A percentile compares a stretch with the other conserved stretches of the same genome.
phyloP scores from a whole-genome alignment of 75 land plant genomes.

The Pseudotsuga menziesii region DNA sequence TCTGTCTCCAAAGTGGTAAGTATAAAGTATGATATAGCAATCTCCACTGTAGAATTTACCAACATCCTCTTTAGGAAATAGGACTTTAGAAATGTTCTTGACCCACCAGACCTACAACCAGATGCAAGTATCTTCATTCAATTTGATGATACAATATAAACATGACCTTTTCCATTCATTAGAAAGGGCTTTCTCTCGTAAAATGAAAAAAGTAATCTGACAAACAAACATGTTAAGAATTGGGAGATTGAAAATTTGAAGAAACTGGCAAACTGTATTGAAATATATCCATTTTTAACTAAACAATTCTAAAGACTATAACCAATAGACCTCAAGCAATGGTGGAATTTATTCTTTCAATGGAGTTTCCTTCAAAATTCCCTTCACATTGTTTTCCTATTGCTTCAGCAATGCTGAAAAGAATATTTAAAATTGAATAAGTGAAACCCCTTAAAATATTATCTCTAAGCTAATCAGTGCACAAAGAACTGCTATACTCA shows the following conservation, averaged over 20 bases:
- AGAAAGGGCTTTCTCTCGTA: no score
- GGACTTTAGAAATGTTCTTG: constrained; percentile 62
- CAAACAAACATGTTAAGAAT: no score
- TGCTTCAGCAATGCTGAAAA: background rate
- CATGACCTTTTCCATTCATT: no score
- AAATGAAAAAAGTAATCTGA: no score
- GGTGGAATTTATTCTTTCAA: constrained; percentile 75
- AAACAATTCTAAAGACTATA: no score
- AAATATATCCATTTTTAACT: no score
- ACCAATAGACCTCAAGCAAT: constrained; percentile 42
- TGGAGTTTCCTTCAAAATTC: constrained; percentile 53
- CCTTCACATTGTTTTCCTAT: constrained; percentile 50
- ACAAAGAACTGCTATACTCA: no score
- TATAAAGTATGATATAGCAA: constrained; percentile 83
- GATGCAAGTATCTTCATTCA: background rate
- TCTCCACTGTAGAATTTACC: constrained; percentile 85
- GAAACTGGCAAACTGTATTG: background rate
- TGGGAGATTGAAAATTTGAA: background rate
- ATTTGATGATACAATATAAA: no score
- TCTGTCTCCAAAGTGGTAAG: constrained; percentile 75
- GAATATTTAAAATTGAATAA: no score
- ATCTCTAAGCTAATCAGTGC: no score
- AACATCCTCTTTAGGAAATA: constrained; percentile 59
- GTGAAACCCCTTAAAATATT: no score
- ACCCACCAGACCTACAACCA: constrained; percentile 76